Conservation (phyloP, 139 green algal genomes). For the Mychonastes homosphaera region DNA sequence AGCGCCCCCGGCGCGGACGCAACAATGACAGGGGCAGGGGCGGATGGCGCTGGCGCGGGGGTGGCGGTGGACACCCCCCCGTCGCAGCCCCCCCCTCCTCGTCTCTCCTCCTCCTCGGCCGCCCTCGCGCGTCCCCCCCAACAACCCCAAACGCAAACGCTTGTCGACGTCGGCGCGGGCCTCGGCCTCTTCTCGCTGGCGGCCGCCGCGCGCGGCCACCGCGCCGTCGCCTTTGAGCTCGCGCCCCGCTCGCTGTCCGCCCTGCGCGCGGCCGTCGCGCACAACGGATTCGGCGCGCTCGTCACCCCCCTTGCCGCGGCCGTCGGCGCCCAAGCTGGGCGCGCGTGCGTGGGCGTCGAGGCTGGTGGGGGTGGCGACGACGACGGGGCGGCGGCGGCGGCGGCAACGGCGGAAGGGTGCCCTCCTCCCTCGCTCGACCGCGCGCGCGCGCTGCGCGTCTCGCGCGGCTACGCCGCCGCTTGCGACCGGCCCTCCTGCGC, state of each 20-base stretch:
- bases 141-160: too few relatives aligned
- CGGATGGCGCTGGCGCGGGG: neutral
- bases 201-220: slow-evolving; percentile 54
- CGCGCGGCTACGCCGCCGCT: slow-evolving; percentile 17
- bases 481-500: neutral
- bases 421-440: neutral
- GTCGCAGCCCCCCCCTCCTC: too few relatives aligned
- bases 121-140: too few relatives aligned
- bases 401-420: neutral
- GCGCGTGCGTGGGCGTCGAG: slow-evolving; percentile 21
- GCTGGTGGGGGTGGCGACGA: neutral
- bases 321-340: slow-evolving; percentile 26
- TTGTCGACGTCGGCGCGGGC: slow-evolving; percentile 71
- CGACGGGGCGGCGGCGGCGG: neutral
- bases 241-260: slow-evolving; percentile 31
- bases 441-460: neutral
- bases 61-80: too few relatives aligned
- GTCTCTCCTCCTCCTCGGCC: too few relatives aligned
- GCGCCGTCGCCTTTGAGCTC: slow-evolving; percentile 65
- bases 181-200: slow-evolving; percentile 64
- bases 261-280: slow-evolving; percentile 39
- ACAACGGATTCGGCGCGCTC: slow-evolving; percentile 58
- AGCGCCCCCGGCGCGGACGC: neutral
- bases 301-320: slow-evolving; percentile 35
- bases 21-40: neutral